phyloP scores from a whole-genome alignment of 2,329 filamentous ascomycete genomes.

The Alternaria ventricosa region DNA sequence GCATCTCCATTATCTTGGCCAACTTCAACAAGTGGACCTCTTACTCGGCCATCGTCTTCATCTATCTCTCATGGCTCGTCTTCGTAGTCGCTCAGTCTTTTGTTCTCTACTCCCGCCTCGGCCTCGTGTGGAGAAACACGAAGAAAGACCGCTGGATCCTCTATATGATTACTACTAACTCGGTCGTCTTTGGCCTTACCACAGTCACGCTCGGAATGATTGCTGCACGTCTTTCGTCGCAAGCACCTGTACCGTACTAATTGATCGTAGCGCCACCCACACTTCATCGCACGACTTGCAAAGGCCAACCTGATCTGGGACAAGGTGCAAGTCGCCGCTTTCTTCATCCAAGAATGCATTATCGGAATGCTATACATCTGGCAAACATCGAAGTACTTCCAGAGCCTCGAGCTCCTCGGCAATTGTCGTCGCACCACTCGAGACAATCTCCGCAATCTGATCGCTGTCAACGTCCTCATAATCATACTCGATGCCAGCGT shows the following conservation, averaged over 20 bases:
- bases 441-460: slow-evolving; percentile 40
- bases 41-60: slow-evolving; percentile 46
- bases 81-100: slow-evolving; percentile 67
- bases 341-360: slow-evolving; percentile 49
- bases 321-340: slow-evolving; percentile 49
- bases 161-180: slow-evolving; percentile 62
- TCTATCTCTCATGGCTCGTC: slow-evolving; percentile 62
- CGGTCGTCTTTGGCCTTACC: slow-evolving; percentile 60
- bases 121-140: slow-evolving; percentile 57
- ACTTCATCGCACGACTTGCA: slow-evolving; percentile 14
- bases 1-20: slow-evolving; percentile 51
- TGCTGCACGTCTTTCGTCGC: slow-evolving; percentile 40
- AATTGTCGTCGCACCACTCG: slow-evolving; percentile 16
- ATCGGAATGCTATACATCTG: slow-evolving; percentile 57
- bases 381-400: slow-evolving; percentile 55
- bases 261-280: slow-evolving; percentile 18
- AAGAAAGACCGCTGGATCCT: slow-evolving; percentile 51
- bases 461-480: slow-evolving; percentile 49
- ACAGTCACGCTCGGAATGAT: slow-evolving; percentile 62
- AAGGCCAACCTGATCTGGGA: slow-evolving; percentile 39
- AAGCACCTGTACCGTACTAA: slow-evolving; percentile 5
- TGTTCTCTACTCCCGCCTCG: slow-evolving; percentile 67
- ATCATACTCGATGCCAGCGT: slow-evolving; percentile 50
- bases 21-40: slow-evolving; percentile 53
- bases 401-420: slow-evolving; percentile 22